Evolutionary conservation across 1,284 basidiomycete species (phyloP).

Genomic region (Cryptococcus sp.): DNA sequence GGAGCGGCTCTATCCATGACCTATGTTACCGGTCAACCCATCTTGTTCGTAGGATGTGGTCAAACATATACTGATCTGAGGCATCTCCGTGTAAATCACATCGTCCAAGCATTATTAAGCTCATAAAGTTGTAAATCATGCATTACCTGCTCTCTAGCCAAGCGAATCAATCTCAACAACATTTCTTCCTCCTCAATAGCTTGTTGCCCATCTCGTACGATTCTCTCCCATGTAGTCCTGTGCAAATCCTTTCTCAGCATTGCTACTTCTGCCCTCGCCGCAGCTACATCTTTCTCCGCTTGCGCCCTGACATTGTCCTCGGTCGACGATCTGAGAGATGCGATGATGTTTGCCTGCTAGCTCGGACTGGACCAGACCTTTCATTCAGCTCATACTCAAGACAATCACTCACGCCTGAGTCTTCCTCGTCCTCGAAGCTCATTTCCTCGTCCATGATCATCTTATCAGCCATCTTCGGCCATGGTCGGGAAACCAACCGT

Average conservation of each 20-base stretch:
- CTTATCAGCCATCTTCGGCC: neutral
- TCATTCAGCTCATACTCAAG: neutral
- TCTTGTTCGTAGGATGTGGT: slow-evolving; percentile 92
- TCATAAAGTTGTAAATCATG: neutral
- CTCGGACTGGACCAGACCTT: too few relatives aligned
- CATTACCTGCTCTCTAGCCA: neutral
- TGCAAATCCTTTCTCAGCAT: too few relatives aligned
- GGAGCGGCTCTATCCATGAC: slow-evolving; percentile 96
- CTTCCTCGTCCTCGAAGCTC: neutral
- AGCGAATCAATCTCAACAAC: neutral
- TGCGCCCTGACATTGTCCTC: too few relatives aligned
- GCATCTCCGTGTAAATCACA: slow-evolving; percentile 82
- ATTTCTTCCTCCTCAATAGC: neutral
- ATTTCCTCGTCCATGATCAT: neutral
- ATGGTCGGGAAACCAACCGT: neutral
- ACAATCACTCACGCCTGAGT: neutral
- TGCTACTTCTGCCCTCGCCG: too few relatives aligned
- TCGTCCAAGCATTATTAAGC: slow-evolving; percentile 72
- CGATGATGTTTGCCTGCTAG: too few relatives aligned
- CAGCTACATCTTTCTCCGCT: too few relatives aligned
- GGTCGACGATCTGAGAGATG: too few relatives aligned
- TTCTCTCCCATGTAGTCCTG: neutral
- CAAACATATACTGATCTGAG: slow-evolving; percentile 94
- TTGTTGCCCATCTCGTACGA: neutral
- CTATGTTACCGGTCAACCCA: slow-evolving; percentile 92